Base-by-base conservation (phyloP, 2,329 filamentous ascomycete species). In the Emergomyces pasteurianus region DNA sequence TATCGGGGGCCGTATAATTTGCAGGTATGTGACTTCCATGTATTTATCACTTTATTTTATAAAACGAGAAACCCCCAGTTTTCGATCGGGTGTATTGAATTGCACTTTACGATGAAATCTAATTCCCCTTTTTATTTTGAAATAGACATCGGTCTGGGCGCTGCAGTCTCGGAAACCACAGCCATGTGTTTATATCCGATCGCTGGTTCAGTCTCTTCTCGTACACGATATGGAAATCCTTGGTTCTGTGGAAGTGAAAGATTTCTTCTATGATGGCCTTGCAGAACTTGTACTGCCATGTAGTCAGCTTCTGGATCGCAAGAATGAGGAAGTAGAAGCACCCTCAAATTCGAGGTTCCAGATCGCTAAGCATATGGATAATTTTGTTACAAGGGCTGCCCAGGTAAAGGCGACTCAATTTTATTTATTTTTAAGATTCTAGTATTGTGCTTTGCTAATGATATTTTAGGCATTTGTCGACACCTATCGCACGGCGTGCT, bases 261-360 rank as follows among this genome's bases (percentile, higher is more conserved):
- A 89, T 61, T 81, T 97, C 26, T 78, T 97, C 18, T 87, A 92
- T 64, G 85, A 89, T 63, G 92, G 96, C 72, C 79, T 97, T n/a
- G 82, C 83, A 54, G 84, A 89, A 52, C 78, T 91, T 23, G 86
- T 90, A 2, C 79, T 96, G 34, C 89, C 91, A 0, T 81, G 81
- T 16, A 87, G 86, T 65, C 75, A 81, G 0, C 79, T 95, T 7
- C 80, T 95, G 23, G 86, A 94, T 67, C 85, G 83, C 0, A 76
- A 77, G 23, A 94, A 91, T 67, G 90, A 92, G 71, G 81, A 87
- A 3, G 81, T 92, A 46, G 92, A 96, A 68, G 77, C 85, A 0
- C 82, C 86, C 0, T 83, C 86, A 8, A 87, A 95, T 69, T 83
- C 87, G 10, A 83, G 90, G 14, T 88, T 89, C 65, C 80, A 85